A percentile compares a stretch with the other conserved stretches of the same genome.
phyloP scores from a whole-genome alignment of 495 filamentous ascomycete species.

The Xylaria grammica region DNA sequence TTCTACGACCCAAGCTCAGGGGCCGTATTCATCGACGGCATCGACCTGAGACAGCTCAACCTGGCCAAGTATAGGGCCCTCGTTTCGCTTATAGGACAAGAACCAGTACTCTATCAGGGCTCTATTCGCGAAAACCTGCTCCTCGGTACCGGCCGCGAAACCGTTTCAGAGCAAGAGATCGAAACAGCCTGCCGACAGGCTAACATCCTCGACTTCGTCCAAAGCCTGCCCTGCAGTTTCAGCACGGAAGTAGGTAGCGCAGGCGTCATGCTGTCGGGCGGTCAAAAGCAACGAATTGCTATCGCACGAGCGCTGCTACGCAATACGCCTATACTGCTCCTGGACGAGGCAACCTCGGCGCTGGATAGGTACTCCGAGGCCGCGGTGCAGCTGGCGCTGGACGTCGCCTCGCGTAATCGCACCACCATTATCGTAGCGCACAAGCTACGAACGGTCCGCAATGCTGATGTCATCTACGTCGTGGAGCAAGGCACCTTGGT shows the following conservation, averaged over 20 bases:
- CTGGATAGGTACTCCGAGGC: conserved; percentile 76
- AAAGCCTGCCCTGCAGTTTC: conserved; percentile 51
- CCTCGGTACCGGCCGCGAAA: conserved; percentile 49
- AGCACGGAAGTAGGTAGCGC: neutral
- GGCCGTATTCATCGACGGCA: conserved; percentile 57
- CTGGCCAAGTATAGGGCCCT: conserved; percentile 56
- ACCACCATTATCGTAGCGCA: conserved; percentile 66
- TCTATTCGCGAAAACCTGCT: conserved; percentile 65
- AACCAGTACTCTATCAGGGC: conserved; percentile 61
- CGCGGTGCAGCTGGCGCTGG: conserved; percentile 71
- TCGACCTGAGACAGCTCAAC: conserved; percentile 50
- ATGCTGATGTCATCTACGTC: conserved; percentile 61
- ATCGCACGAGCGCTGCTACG: conserved; percentile 79
- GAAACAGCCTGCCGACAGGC: conserved; percentile 62
- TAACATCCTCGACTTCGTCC: conserved; percentile 67
- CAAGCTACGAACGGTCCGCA: conserved; percentile 57
- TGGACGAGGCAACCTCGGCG: conserved; percentile 82
- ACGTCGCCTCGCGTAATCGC: conserved; percentile 60
- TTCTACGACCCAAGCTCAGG: conserved; percentile 66
- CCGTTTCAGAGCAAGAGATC: conserved; percentile 57
- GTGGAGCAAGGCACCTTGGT: conserved; percentile 56
- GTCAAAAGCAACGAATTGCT: conserved; percentile 76
- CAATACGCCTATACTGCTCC: conserved; percentile 69
- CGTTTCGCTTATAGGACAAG: conserved; percentile 67
- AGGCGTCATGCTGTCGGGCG: conserved; percentile 63